Conservation (phyloP, 202 grass and related monocot species). For the Brachypodium distachyon region DNA sequence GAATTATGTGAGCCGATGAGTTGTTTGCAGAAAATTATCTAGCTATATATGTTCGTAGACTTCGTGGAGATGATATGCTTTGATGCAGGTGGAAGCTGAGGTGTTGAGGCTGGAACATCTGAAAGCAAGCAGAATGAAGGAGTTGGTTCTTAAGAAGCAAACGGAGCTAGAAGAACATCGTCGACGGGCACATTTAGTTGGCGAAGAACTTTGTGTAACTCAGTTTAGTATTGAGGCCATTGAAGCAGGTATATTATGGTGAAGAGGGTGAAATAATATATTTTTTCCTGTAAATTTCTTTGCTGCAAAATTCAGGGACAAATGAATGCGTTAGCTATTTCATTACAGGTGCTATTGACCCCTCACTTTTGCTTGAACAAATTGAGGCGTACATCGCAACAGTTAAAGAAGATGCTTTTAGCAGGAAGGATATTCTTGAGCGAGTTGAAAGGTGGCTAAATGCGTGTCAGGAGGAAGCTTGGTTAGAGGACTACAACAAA, state of each 20-base stretch:
- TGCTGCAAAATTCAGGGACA: not conserved
- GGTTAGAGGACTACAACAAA: slow-evolving; percentile 77
- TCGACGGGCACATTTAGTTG: slow-evolving; percentile 35
- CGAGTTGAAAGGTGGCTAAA: slow-evolving; percentile 62
- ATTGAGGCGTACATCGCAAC: slow-evolving; percentile 46
- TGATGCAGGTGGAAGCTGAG: slow-evolving; percentile 59
- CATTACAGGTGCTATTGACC: slow-evolving; percentile 43
- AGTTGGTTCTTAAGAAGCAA: slow-evolving; percentile 64
- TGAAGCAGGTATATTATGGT: slow-evolving; percentile 40
- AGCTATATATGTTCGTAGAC: not conserved
- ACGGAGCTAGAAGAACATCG: slow-evolving; percentile 53
- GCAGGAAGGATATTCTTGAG: slow-evolving; percentile 71
- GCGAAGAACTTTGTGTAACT: slow-evolving; percentile 22
- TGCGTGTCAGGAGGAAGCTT: slow-evolving; percentile 60
- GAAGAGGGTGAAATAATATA: not conserved
- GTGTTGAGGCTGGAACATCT: slow-evolving; percentile 58
- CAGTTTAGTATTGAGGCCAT: slow-evolving; percentile 49
- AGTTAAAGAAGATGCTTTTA: slow-evolving; percentile 70
- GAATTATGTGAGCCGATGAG: slow-evolving; percentile 36
- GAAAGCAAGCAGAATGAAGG: slow-evolving; percentile 60
- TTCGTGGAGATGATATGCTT: slow-evolving; percentile 11
- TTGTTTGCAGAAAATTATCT: not conserved
- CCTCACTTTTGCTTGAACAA: slow-evolving; percentile 57
- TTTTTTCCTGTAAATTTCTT: not conserved
- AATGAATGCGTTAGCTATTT: not conserved